phyloP scores from a whole-genome alignment of 768 basidiomycete genomes.

The Asterophora lycoperdoides region DNA sequence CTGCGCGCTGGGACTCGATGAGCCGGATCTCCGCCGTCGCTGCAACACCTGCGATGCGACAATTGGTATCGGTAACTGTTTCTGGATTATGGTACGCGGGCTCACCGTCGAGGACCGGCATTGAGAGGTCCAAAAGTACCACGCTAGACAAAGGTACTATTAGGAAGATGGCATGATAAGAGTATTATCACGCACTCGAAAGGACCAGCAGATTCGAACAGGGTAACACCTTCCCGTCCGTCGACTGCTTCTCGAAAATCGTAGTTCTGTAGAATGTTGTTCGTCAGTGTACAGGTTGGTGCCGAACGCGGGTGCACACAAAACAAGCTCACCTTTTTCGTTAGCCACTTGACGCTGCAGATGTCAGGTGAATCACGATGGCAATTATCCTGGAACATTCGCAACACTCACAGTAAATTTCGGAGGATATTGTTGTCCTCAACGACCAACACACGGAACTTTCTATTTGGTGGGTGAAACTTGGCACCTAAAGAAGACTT shows the following conservation, averaged over 20 bases:
- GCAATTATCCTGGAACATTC: constrained; percentile 6
- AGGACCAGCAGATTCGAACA: constrained; percentile 66
- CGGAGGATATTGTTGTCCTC: constrained; percentile 90
- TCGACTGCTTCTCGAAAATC: constrained; percentile 77
- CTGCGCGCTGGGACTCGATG: constrained; percentile 48
- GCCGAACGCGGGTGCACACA: not conserved
- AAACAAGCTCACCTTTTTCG: constrained; percentile 41
- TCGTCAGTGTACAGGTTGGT: not conserved
- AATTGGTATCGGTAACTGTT: not conserved
- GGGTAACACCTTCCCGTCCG: constrained; percentile 77
- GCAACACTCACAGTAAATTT: constrained; percentile 64
- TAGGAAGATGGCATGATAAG: constrained; percentile 2
- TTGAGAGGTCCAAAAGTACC: constrained; percentile 84
- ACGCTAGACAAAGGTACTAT: constrained; percentile 44
- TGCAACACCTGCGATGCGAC: constrained; percentile 54
- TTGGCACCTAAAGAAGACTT: constrained; percentile 56
- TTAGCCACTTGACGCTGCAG: constrained; percentile 58
- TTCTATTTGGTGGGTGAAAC: constrained; percentile 37
- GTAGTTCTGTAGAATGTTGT: constrained; percentile 45
- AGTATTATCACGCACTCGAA: constrained; percentile 67
- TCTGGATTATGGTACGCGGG: not conserved
- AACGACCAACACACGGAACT: constrained; percentile 71
- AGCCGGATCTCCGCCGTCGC: constrained; percentile 81
- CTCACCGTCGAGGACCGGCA: constrained; percentile 89
- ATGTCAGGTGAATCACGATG: constrained; percentile 1